These are phyloP conservation scores for Stagonosporopsis vannaccii DNA, from an alignment of 2,329 filamentous ascomycete species.

Conservation along the genomic window DNA sequence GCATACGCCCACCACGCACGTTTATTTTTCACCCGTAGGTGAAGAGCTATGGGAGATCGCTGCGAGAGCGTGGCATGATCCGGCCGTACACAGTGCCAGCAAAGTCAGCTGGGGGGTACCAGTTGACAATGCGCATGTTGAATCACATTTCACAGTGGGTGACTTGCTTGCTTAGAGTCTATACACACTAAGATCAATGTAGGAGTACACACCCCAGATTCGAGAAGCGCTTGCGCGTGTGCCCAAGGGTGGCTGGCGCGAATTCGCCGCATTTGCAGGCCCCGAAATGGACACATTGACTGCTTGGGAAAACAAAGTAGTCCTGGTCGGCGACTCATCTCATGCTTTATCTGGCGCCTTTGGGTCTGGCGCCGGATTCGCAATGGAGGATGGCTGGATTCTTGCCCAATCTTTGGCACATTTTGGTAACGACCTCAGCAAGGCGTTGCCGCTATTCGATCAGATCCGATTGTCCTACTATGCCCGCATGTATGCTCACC, in stretches of 20 bases:
- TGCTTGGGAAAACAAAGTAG: conserved; percentile 54
- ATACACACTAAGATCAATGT: neutral
- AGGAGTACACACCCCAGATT: conserved; percentile 55
- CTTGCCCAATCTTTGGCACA: conserved; percentile 44
- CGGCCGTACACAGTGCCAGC: conserved; percentile 37
- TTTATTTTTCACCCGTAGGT: conserved; percentile 48
- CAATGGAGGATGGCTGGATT: conserved; percentile 57
- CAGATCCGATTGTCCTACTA: conserved; percentile 53
- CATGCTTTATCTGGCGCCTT: conserved; percentile 61
- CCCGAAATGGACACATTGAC: conserved; percentile 53
- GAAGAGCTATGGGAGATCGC: conserved; percentile 53
- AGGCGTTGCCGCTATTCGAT: conserved; percentile 51
- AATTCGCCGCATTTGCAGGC: conserved; percentile 59
- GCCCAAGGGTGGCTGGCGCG: conserved; percentile 53
- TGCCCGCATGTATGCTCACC: conserved; percentile 49
- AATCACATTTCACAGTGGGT: conserved; percentile 47
- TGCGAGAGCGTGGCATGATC: conserved; percentile 45
- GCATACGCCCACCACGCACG: conserved; percentile 54
- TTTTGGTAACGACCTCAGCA: conserved; percentile 24
- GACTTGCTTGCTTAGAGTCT: too few species aligned
- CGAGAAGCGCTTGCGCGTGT: conserved; percentile 51
- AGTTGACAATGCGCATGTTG: conserved; percentile 47
- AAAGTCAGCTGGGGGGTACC: conserved; percentile 50
- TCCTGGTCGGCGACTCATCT: conserved; percentile 63
- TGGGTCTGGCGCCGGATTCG: conserved; percentile 56